A percentile compares a stretch with the other conserved stretches of the same genome.
phyloP scores from a whole-genome alignment of 306 rosid genomes.

The Pterocarpus macrocarpus region DNA sequence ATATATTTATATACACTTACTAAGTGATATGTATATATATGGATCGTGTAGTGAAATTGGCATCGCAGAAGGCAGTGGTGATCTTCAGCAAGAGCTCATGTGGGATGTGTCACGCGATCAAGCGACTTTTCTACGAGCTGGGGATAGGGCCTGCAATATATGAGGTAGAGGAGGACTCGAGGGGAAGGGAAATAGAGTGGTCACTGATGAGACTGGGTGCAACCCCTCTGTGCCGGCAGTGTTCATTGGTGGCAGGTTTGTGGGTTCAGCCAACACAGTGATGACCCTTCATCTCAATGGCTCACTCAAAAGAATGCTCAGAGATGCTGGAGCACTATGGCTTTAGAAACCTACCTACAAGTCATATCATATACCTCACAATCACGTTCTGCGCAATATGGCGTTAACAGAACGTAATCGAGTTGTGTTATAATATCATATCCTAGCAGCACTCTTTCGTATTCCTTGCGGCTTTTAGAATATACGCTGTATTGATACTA shows the following conservation, averaged over 20 bases:
- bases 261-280: conserved; percentile 84
- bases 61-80: conserved; percentile 92
- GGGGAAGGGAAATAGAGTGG: conserved; percentile 92
- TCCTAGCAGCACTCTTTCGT: too few species aligned
- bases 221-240: conserved; percentile 89
- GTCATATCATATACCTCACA: too few species aligned
- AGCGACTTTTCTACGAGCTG: conserved; percentile 87
- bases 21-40: conserved; percentile 35
- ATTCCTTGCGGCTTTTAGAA: too few species aligned
- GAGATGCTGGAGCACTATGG: conserved; percentile 96
- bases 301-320: conserved; percentile 81
- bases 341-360: conserved; percentile 47
- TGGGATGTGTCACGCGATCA: conserved; percentile 95
- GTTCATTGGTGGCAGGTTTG: conserved; percentile 83
- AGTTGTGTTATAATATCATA: too few species aligned
- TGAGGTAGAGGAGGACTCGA: conserved; percentile 81
- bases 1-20: background rate
- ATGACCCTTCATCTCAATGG: conserved; percentile 96
- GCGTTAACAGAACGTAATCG: too few species aligned
- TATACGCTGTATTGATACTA: too few species aligned
- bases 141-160: conserved; percentile 87
- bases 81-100: conserved; percentile 98
- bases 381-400: too few species aligned
- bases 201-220: conserved; percentile 89
- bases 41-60: conserved; percentile 81